phyloP scores from a whole-genome alignment of 345 rosid genomes.

The Chamaenerion angustifolium region DNA sequence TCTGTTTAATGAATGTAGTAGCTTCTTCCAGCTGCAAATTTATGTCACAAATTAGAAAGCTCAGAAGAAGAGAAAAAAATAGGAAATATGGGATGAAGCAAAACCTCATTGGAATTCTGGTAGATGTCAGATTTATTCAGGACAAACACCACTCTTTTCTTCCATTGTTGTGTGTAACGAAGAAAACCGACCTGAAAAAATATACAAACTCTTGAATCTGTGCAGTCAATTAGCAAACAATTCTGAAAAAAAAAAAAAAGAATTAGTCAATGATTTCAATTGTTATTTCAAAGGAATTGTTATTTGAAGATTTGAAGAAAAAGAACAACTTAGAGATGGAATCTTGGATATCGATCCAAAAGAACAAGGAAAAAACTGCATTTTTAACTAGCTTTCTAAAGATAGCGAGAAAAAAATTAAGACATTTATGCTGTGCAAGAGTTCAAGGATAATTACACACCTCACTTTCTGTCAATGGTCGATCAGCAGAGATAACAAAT shows the following conservation, averaged over 20 bases:
- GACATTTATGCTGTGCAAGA: neutral
- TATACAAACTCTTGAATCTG: no score
- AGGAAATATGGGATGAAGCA: neutral
- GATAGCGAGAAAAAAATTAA: neutral
- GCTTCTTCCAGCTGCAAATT: slow-evolving; percentile 80
- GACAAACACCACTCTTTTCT: slow-evolving; percentile 81
- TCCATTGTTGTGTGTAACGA: slow-evolving; percentile 89
- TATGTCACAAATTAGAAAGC: no score
- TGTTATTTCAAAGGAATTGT: no score
- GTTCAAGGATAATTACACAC: slow-evolving; percentile 19
- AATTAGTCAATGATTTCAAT: neutral
- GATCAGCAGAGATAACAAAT: slow-evolving; percentile 92
- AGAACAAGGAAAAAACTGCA: no score
- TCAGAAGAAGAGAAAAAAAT: neutral
- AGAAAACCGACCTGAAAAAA: slow-evolving; percentile 76
- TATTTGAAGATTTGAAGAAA: no score
- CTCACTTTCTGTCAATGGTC: slow-evolving; percentile 95
- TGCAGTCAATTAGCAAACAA: neutral
- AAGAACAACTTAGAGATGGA: no score
- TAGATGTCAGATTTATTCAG: slow-evolving; percentile 88
- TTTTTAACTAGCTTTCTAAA: neutral
- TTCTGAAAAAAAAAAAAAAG: slow-evolving; percentile 5
- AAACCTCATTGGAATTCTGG: slow-evolving; percentile 63
- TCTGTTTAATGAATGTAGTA: slow-evolving; percentile 57
- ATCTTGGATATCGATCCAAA: no score